Conservation (phyloP, 805 yeast genomes). For the Yamadazyma phyllophila region DNA sequence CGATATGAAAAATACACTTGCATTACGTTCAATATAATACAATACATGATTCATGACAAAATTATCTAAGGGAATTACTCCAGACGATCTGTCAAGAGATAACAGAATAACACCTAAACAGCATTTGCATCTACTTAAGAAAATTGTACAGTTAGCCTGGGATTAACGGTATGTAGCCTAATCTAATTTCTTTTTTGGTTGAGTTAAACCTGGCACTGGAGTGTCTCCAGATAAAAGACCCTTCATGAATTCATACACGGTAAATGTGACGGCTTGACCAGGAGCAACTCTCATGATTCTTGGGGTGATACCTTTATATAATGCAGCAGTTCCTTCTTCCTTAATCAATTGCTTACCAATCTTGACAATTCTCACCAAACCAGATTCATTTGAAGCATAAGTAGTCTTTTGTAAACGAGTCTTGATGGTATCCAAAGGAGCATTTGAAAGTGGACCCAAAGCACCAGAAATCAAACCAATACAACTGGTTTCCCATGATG, state of each 20-base stretch:
- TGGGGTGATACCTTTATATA: conserved; percentile 81
- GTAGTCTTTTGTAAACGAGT: conserved; percentile 94
- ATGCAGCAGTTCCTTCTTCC: conserved; percentile 72
- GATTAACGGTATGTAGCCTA: conserved; percentile 4
- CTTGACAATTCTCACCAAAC: conserved; percentile 72
- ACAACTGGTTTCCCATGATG: conserved; percentile 90
- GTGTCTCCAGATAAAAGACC: conserved; percentile 47
- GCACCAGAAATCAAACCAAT: conserved; percentile 95
- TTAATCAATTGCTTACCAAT: conserved; percentile 78
- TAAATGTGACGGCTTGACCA: conserved; percentile 98
- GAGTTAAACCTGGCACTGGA: conserved; percentile 15
- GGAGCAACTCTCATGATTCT: conserved; percentile 99
- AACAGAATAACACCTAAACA: no score
- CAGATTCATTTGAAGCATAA: conserved; percentile 62
- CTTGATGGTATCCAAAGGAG: conserved; percentile 95
- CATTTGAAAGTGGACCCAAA: conserved; percentile 95
- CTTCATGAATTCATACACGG: conserved; percentile 90
- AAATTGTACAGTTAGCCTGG: no score
- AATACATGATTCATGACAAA: no score
- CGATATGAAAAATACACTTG: no score
- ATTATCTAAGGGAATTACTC: no score
- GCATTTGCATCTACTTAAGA: no score
- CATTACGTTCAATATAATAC: no score
- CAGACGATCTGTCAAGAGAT: no score
- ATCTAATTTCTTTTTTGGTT: conserved; percentile 15